Evolutionary conservation across 495 filamentous ascomycete genomes (phyloP), one percentile per base, ranked within the genome.

Genomic region (Penicillium daleae): DNA sequence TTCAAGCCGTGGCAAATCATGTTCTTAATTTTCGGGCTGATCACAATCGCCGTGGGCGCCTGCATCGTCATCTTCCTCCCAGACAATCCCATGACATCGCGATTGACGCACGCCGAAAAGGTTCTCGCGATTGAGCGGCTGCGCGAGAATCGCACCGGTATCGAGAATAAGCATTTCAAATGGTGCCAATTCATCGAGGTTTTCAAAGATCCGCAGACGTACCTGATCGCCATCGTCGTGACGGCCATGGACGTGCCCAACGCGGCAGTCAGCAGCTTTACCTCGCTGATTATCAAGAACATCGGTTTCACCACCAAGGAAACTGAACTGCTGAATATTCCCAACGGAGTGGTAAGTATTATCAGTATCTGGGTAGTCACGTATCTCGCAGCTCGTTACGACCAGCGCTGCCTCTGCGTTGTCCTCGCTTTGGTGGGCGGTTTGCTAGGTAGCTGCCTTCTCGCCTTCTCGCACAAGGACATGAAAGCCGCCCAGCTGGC

Each of bases 311-410:
- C 70, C n/a, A 74, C 83, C 7, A 78, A 81, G 31, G 59, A 80
- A 22, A 76, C 87, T 2, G 83, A 85, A 21, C 81, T 90, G 4
- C 80, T 90, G 13, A 89, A 87, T 56, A 86, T 86, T 59, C 86
- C 87, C 2, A 87, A 85, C 39, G 88, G 88, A 1, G 75, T 81
- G 3, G 76, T 90, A 46, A 83, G 82, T 59, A 83, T 86, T 44
- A 39, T 78, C 19, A 80, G 82, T 58, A 86, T 86, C n/a, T 59
- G 90, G 0, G 49, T 75, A 21, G 76, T 81, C 3, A 82, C 84
- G 0, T 72, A 74, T 44, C 61, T 73, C 8, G 71, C 81, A 13
- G 71, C 74, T 9, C 67, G 71, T 10, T 78, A 73, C 19, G 76
- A 77, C n/a, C 71, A 85, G 58, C 82, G 83, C 35, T 85, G 83